These are phyloP conservation scores for Lindgomyces ingoldianus DNA, from an alignment of 495 filamentous ascomycete genomes.

Conservation along the genomic window DNA sequence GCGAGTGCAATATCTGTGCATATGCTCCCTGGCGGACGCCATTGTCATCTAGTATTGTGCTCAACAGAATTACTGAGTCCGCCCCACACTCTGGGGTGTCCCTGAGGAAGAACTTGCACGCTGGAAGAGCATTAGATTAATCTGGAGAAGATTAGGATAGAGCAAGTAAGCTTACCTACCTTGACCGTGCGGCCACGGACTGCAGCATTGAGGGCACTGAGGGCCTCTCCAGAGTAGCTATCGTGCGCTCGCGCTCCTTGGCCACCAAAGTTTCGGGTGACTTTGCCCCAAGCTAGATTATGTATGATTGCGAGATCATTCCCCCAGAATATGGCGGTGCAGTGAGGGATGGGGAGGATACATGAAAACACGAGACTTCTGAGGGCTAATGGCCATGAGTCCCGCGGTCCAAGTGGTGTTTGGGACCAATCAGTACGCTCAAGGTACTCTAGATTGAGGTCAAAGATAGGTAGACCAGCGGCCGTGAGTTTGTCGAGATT, in stretches of 20 bases:
- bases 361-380: constrained; percentile 31
- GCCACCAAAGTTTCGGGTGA: constrained; percentile 21
- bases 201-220: constrained; percentile 25
- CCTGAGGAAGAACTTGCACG: constrained; percentile 28
- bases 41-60: constrained; percentile 38
- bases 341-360: constrained; percentile 39
- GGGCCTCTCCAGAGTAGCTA: constrained; percentile 24
- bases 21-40: constrained; percentile 35
- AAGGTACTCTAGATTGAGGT: constrained; percentile 25
- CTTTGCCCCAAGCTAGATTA: constrained; percentile 41
- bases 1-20: constrained; percentile 31
- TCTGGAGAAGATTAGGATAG: not conserved
- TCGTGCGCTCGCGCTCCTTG: constrained; percentile 30
- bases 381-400: constrained; percentile 38
- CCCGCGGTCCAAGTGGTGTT: constrained; percentile 35
- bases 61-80: constrained; percentile 35
- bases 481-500: constrained; percentile 26
- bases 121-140: constrained; percentile 17
- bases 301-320: constrained; percentile 34
- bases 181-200: constrained; percentile 35
- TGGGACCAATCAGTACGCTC: constrained; percentile 29
- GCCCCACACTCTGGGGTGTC: constrained; percentile 9
- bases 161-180: constrained; percentile 32
- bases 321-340: constrained; percentile 43
- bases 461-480: constrained; percentile 25